Percentiles rank a stretch among this genome's conserved stretches.
Conservation (phyloP, 768 basidiomycete species). For the Collybiopsis confluens region DNA sequence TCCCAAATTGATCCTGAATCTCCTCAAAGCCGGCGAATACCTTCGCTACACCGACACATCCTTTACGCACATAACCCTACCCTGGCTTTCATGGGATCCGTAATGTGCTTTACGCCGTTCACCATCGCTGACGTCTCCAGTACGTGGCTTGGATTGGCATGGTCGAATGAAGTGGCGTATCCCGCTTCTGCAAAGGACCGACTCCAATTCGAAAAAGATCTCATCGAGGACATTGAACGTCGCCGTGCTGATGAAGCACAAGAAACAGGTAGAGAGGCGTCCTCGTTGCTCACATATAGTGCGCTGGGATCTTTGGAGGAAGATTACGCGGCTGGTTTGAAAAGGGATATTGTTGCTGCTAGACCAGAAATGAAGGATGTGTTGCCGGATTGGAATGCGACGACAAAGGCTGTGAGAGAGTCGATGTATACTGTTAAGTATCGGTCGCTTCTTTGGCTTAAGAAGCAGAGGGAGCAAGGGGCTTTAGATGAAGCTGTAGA, state of each 20-base stretch:
- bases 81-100: slow-evolving; percentile 40
- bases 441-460: slow-evolving; percentile 27
- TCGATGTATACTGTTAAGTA: slow-evolving; percentile 32
- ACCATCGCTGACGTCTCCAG: slow-evolving; percentile 44
- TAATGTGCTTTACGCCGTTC: slow-evolving; percentile 44
- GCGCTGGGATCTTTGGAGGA: slow-evolving; percentile 33
- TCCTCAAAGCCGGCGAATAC: slow-evolving; percentile 32
- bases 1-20: slow-evolving; percentile 20
- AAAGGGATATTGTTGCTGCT: slow-evolving; percentile 26
- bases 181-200: slow-evolving; percentile 28
- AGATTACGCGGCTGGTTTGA: slow-evolving; percentile 29
- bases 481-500: background rate
- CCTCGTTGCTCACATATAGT: slow-evolving; percentile 32
- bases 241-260: slow-evolving; percentile 9
- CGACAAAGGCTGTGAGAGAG: slow-evolving; percentile 29
- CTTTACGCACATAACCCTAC: slow-evolving; percentile 43
- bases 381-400: slow-evolving; percentile 33
- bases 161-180: slow-evolving; percentile 27
- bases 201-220: slow-evolving; percentile 32
- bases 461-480: slow-evolving; percentile 8
- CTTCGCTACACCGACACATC: slow-evolving; percentile 39
- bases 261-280: slow-evolving; percentile 15
- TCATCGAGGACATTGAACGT: slow-evolving; percentile 22
- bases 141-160: slow-evolving; percentile 44
- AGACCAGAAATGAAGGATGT: slow-evolving; percentile 24